These are phyloP conservation scores for Neurospora sp. DNA, from an alignment of 495 filamentous ascomycete genomes.

Conservation along the genomic window DNA sequence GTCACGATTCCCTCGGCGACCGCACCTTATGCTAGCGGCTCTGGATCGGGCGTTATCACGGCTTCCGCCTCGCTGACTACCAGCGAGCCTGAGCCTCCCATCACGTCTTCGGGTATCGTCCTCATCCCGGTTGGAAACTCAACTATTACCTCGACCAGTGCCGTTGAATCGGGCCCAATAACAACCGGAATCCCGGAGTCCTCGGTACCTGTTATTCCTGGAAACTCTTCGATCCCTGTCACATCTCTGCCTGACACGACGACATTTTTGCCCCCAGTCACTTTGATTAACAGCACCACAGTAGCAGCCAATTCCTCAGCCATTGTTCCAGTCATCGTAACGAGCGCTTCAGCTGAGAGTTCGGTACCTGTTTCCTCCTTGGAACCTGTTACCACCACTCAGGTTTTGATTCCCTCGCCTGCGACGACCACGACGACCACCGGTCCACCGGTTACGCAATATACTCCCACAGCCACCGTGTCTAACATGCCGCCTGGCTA, in stretches of 20 bases:
- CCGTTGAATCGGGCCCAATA: not conserved
- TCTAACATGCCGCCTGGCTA: conserved; percentile 32
- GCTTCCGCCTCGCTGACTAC: not conserved
- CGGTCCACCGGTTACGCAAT: conserved; percentile 24
- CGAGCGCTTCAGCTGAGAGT: not conserved
- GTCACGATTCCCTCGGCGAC: not conserved
- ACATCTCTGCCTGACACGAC: not conserved
- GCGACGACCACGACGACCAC: not conserved
- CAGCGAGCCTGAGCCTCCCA: not conserved
- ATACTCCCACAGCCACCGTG: conserved; percentile 27
- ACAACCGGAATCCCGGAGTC: not conserved
- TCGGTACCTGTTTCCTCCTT: not conserved
- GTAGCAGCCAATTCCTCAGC: not conserved
- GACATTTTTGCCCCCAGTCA: not conserved
- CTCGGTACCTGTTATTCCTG: not conserved
- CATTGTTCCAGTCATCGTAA: not conserved
- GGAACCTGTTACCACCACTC: not conserved
- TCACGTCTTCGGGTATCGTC: not conserved
- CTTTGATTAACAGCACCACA: not conserved
- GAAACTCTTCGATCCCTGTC: not conserved
- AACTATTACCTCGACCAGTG: not conserved
- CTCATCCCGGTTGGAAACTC: not conserved
- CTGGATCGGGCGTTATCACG: not conserved
- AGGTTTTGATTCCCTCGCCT: not conserved
- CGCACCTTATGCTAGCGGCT: not conserved